Conservation (phyloP, 805 yeast genomes). For the Zygotorulaspora chibaensis region DNA sequence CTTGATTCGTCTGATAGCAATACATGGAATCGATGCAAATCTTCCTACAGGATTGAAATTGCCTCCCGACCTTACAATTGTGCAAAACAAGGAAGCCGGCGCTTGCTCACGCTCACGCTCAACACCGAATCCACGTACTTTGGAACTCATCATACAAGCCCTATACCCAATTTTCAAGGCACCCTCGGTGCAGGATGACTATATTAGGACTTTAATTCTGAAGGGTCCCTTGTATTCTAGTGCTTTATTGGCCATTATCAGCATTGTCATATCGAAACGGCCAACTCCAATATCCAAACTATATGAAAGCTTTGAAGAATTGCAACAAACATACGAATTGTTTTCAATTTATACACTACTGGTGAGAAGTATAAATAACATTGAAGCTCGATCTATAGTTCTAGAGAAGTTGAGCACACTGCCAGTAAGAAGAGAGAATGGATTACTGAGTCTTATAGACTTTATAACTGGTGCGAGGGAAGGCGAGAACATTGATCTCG, state of each 20-base stretch:
- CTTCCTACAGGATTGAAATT: conserved; percentile 56
- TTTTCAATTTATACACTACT: conserved; percentile 57
- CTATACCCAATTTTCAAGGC: conserved; percentile 25
- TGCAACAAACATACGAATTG: conserved; percentile 65
- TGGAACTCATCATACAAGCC: conserved; percentile 16
- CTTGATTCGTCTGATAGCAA: conserved; percentile 57
- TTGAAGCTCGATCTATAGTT: conserved; percentile 45
- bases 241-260: conserved; percentile 44
- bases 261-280: background rate
- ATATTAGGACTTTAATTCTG: conserved; percentile 39
- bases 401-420: conserved; percentile 48
- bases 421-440: conserved; percentile 58
- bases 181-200: conserved; percentile 23
- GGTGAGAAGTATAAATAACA: conserved; percentile 45
- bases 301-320: conserved; percentile 35
- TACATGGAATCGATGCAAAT: conserved; percentile 68
- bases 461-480: conserved; percentile 74
- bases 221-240: conserved; percentile 69
- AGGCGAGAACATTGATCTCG: conserved; percentile 55
- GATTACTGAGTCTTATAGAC: conserved; percentile 71
- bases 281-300: background rate
- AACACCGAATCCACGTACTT: conserved; percentile 1
- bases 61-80: conserved; percentile 42
- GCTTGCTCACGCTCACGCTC: conserved; percentile 15
- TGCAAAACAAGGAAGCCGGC: conserved; percentile 41